Base-by-base conservation (phyloP, 106 monocot genomes). In the Chionographis japonica region DNA sequence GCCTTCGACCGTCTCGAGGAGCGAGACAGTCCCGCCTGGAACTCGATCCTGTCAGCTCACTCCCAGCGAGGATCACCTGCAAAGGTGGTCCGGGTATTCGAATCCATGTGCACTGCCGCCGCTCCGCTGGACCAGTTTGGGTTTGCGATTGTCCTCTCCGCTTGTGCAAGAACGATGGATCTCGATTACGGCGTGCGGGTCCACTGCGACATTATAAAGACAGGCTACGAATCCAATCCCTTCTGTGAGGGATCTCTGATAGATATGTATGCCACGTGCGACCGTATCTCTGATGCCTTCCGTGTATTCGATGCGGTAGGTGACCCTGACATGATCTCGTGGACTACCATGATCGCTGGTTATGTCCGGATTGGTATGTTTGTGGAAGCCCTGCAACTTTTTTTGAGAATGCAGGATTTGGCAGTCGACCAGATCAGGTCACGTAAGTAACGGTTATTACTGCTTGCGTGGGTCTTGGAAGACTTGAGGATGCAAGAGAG, bases 341-440 rank as follows among this genome's bases (percentile, higher is more conserved):
- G 91, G 85, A 85, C 91, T 2, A 67, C 72, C n/a, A 83, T 92
- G 75, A 88, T 85, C 42, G 77, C 82, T 2, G 87, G 82, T n/a
- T 92, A 92, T 75, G 75, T 62, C 16, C 62, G 76, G 41, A 52
- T 58, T 55, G 82, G 78, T 4, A 64, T 59, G 72, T 46, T 53
- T n/a, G 62, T 70, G 37, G 77, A 80, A 63, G 84, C 91, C 0
- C 41, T 92, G 37, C 16, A 58, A 4, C 41, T 91, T 73, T 87
- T 85, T 65, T 65, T 51, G 3, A 72, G 55, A 60, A 87, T 91
- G 91, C 62, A 58, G 60, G 43, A 60, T 43, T 20, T 15, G 84
- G 77, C 18, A 14, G 54, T 35, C 20, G 20, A 0, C 82, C 75
- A 0, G 91, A 91, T 61, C 63, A 73, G 4, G 85, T 87, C 12